Base-by-base conservation (phyloP, 805 yeast genomes). In the Candida stauntonica region DNA sequence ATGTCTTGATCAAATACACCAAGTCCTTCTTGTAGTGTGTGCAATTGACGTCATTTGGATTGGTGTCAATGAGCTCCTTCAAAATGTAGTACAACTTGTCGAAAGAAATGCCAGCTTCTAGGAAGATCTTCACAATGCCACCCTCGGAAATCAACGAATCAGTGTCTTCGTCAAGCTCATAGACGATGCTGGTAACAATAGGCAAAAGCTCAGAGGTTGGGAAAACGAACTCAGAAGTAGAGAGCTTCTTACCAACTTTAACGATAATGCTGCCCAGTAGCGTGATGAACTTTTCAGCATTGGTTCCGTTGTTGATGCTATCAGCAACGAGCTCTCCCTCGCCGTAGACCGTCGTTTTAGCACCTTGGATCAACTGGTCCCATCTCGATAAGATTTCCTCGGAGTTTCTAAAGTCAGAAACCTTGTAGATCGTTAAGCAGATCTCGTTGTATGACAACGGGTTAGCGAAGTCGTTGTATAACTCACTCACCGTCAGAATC, bases 361-460 rank as follows among this genome's bases (percentile, higher is more conserved):
- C 45, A 7, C 21, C 30, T 36, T 75, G 78, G 51, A 88, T 74
- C 35, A 83, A 68, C 40, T 79, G 73, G 45, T 75, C 79, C 95
- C 96, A 91, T 61, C 88, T 79, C 39, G 78, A 73, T 48, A 79
- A 64, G 38, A 91, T 83, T 57, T 86, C 96, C 48, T 86, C 95
- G 11, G 80, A 71, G 53, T 86, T 86, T 54, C 91, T 77, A 60
- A 82, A 82, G 55, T 91, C 96, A 3, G 97, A 80, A 12, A 83
- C 75, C 55, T 86, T 84, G 68, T 84, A 86, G 13, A 88, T 79
- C 29, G 77, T 62, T 42, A 89, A 68, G 45, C 95, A 83, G 35
- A 91, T 68, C 50, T 86, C 95, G 60, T 81, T 79, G 56, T 89
- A 91, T 6, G 91, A 91, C 44, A 89, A 66, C 17, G 95, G 95